Evolutionary conservation across 208 protist species (phyloP).

Genomic region (Crithidia bombi): DNA sequence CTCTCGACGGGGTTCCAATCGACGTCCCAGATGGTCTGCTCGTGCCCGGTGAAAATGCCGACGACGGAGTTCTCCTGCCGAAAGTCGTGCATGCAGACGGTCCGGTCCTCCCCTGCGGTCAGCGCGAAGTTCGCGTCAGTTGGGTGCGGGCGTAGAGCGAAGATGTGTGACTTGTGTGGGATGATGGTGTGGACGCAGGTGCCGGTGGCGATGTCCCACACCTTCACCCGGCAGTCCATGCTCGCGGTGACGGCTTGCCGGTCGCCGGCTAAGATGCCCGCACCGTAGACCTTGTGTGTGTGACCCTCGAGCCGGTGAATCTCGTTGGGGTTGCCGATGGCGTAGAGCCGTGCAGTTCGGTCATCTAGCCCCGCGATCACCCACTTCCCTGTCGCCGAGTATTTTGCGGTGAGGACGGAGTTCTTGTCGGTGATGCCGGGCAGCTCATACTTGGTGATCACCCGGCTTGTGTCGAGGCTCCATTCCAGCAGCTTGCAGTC

Average conservation of each 20-base stretch:
- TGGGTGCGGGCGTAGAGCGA: constrained; percentile 51
- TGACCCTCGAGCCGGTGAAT: constrained; percentile 46
- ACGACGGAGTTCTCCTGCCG: constrained; percentile 45
- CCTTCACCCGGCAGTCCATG: constrained; percentile 62
- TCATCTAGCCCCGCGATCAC: constrained; percentile 44
- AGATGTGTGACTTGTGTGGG: constrained; percentile 60
- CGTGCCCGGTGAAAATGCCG: constrained; percentile 53
- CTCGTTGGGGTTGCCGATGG: constrained; percentile 29
- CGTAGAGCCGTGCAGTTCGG: constrained; percentile 33
- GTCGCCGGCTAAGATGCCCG: constrained; percentile 42
- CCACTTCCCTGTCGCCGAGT: constrained; percentile 28
- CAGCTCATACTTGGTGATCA: constrained; percentile 33
- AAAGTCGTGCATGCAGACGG: constrained; percentile 72
- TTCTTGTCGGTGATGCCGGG: constrained; percentile 20
- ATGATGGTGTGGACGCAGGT: constrained; percentile 25
- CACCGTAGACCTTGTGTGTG: constrained; percentile 64
- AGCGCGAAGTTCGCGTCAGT: constrained; percentile 45
- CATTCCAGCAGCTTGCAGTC: constrained; percentile 41
- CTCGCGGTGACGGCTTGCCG: constrained; percentile 43
- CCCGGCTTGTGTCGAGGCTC: constrained; percentile 20
- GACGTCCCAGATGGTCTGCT: constrained; percentile 64
- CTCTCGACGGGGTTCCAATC: constrained; percentile 39
- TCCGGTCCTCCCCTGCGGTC: constrained; percentile 55
- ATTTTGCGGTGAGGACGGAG: constrained; percentile 30
- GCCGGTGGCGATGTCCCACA: constrained; percentile 62